A percentile compares a stretch with the other conserved stretches of the same genome.
These are phyloP conservation scores for Arthroderma sp. DNA, from an alignment of 2,329 filamentous ascomycete genomes.

Conservation along the genomic window DNA sequence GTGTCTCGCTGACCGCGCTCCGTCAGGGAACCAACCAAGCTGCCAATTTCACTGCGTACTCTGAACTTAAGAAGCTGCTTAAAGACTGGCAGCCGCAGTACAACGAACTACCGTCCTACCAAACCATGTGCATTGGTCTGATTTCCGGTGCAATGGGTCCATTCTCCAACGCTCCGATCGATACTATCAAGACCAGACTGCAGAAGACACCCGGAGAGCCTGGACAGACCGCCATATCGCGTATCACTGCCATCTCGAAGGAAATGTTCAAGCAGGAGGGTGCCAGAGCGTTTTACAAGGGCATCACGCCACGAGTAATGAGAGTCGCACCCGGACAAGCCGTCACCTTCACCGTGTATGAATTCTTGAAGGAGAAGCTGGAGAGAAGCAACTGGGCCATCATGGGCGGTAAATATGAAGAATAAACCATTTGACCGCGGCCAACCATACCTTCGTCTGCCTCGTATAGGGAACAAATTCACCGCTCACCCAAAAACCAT, in stretches of 20 bases:
- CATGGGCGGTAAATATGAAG: slow-evolving; percentile 54
- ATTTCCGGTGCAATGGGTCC: slow-evolving; percentile 91
- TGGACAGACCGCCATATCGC: slow-evolving; percentile 65
- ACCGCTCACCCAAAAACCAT: background rate
- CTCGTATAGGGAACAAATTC: background rate
- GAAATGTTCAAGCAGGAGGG: slow-evolving; percentile 95
- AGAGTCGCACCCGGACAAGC: slow-evolving; percentile 91
- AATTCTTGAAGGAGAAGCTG: slow-evolving; percentile 60
- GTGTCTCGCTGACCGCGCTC: slow-evolving; percentile 83
- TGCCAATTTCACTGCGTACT: slow-evolving; percentile 97
- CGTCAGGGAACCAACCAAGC: slow-evolving; percentile 96
- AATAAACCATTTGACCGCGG: slow-evolving; percentile 28
- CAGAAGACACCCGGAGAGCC: slow-evolving; percentile 77
- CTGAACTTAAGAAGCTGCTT: slow-evolving; percentile 73
- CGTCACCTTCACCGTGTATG: slow-evolving; percentile 63
- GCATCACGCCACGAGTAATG: slow-evolving; percentile 96
- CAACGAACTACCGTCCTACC: slow-evolving; percentile 65
- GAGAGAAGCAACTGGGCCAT: slow-evolving; percentile 52
- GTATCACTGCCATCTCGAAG: slow-evolving; percentile 65
- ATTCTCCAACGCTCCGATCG: slow-evolving; percentile 91
- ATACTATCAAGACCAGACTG: slow-evolving; percentile 95
- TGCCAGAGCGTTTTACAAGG: slow-evolving; percentile 92
- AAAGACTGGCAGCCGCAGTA: slow-evolving; percentile 61
- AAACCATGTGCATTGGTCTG: slow-evolving; percentile 83
- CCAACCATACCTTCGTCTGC: background rate